Evolutionary conservation across 164 flowering plant species (phyloP).

Genomic region (Liquidambar formosana): DNA sequence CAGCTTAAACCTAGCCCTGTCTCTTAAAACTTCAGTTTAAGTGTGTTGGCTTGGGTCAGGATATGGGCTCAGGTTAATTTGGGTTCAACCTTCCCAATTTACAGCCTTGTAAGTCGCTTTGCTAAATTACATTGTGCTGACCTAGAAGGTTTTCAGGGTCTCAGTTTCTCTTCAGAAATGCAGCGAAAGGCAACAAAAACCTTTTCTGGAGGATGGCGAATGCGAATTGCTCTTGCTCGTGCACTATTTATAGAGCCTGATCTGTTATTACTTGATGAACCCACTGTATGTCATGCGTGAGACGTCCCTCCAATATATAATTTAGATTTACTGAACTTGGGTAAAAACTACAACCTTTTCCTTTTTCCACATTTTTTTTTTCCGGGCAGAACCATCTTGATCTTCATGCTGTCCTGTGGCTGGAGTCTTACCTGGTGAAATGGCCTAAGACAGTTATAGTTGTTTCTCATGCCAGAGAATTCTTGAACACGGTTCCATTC

Average conservation of each 20-base stretch:
- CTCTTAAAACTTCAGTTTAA: too few species aligned
- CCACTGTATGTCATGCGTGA: conserved; percentile 55
- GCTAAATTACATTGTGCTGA: neutral
- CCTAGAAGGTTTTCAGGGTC: conserved; percentile 60
- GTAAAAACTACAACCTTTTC: too few species aligned
- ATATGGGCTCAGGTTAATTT: too few species aligned
- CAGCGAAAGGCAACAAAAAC: conserved; percentile 77
- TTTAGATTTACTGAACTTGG: neutral
- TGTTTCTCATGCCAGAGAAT: conserved; percentile 99
- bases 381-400: conserved; percentile 93
- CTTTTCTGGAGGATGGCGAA: conserved; percentile 99
- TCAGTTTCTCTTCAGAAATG: conserved; percentile 97
- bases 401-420: conserved; percentile 98
- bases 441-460: conserved; percentile 99
- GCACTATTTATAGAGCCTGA: conserved; percentile 97
- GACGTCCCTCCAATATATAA: neutral
- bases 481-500: conserved; percentile 76
- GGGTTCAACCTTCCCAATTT: neutral
- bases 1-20: too few species aligned
- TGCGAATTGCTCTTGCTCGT: conserved; percentile 99
- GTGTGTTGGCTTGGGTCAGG: too few species aligned
- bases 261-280: conserved; percentile 94
- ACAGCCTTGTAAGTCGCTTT: neutral
- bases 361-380: neutral
- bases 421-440: conserved; percentile 82